phyloP scores from a whole-genome alignment of 116 monocot species.

The Zostera marina region DNA sequence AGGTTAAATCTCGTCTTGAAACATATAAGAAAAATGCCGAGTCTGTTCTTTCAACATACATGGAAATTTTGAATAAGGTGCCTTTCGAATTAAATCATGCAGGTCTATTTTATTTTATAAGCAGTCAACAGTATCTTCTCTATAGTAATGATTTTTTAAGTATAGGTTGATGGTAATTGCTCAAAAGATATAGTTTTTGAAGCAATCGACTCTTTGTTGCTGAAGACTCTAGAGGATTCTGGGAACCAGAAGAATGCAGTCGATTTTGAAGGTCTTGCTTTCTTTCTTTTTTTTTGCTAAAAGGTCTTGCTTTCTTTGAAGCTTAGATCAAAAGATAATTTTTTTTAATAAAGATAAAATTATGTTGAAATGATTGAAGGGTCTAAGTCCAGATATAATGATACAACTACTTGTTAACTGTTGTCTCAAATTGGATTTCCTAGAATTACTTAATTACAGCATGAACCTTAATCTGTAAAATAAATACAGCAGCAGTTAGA shows the following conservation, averaged over 20 bases:
- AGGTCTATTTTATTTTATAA: conserved; percentile 2
- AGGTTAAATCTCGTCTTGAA: conserved; percentile 81
- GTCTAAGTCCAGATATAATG: too few species aligned
- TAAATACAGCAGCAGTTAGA: too few species aligned
- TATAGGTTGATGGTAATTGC: conserved; percentile 74
- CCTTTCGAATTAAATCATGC: conserved; percentile 9
- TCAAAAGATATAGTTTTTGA: conserved; percentile 48
- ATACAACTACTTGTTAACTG: background rate
- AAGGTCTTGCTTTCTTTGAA: conserved; percentile 2
- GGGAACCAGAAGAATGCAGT: conserved; percentile 11
- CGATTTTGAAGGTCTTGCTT: conserved; percentile 41
- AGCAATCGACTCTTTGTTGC: conserved; percentile 58
- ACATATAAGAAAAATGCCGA: conserved; percentile 67
- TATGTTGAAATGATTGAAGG: too few species aligned
- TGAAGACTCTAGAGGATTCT: conserved; percentile 14
- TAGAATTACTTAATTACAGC: too few species aligned
- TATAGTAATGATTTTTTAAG: conserved; percentile 1
- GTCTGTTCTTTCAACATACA: conserved; percentile 50
- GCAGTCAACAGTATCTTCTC: background rate
- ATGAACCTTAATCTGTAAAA: too few species aligned
- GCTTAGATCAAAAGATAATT: background rate
- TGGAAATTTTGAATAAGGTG: conserved; percentile 56
- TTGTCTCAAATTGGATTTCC: background rate
- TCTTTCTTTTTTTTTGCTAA: too few species aligned
- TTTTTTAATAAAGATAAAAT: too few species aligned